Percentiles rank a stretch among this genome's conserved stretches.
phyloP scores from a whole-genome alignment of 2,329 filamentous ascomycete genomes.

The Rugonectria rugulosa region DNA sequence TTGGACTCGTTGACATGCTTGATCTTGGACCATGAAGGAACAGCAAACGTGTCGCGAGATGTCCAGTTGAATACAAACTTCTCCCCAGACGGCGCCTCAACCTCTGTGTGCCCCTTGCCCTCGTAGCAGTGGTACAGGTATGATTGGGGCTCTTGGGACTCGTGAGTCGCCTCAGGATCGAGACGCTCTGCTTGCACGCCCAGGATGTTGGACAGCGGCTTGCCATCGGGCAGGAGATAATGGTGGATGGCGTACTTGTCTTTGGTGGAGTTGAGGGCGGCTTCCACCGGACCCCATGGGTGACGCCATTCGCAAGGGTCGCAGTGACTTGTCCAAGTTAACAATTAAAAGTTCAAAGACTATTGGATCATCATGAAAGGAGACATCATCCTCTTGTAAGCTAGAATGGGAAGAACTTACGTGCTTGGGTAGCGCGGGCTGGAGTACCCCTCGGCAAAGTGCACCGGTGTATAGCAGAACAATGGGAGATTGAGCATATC shows the following conservation, averaged over 20 bases:
- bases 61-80: slow-evolving; percentile 52
- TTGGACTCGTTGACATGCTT: slow-evolving; percentile 51
- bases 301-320: slow-evolving; percentile 51
- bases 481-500: slow-evolving; percentile 63
- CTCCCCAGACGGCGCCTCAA: slow-evolving; percentile 44
- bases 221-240: slow-evolving; percentile 44
- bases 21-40: slow-evolving; percentile 60
- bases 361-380: no score
- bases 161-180: slow-evolving; percentile 43
- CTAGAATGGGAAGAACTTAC: slow-evolving; percentile 24
- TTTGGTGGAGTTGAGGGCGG: slow-evolving; percentile 43
- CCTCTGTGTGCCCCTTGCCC: slow-evolving; percentile 52
- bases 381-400: not conserved
- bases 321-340: slow-evolving; percentile 37
- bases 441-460: slow-evolving; percentile 61
- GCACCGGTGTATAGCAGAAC: slow-evolving; percentile 58
- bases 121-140: slow-evolving; percentile 61
- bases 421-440: slow-evolving; percentile 57
- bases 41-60: slow-evolving; percentile 59
- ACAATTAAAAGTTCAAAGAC: no score
- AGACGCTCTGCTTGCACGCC: slow-evolving; percentile 59
- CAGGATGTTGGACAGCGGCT: slow-evolving; percentile 52
- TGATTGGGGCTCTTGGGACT: slow-evolving; percentile 55
- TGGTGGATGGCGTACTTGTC: slow-evolving; percentile 44
- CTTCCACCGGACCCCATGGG: slow-evolving; percentile 54